Percentiles rank a stretch among this genome's conserved stretches.
Evolutionary conservation across 2,329 filamentous ascomycete species (phyloP).

Genomic region (Aspergillus hortae): DNA sequence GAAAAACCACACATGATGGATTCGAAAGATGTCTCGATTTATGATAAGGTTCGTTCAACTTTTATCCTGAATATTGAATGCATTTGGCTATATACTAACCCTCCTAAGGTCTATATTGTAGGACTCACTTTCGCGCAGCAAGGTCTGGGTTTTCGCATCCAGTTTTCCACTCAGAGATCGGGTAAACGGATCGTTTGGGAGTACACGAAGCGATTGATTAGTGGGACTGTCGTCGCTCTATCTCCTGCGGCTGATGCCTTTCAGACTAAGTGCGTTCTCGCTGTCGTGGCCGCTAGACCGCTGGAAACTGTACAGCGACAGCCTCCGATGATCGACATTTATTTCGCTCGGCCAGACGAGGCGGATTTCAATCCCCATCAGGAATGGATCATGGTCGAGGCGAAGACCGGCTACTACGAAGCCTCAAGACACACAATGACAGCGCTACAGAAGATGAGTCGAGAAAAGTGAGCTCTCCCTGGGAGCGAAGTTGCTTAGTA

Average conservation of each 20-base stretch:
- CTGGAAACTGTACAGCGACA: constrained; percentile 60
- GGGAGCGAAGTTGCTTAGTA: background rate
- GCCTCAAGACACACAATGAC: constrained; percentile 68
- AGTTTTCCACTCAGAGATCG: constrained; percentile 66
- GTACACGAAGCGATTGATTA: constrained; percentile 56
- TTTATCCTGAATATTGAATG: background rate
- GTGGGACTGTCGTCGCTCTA: constrained; percentile 54
- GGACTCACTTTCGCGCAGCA: constrained; percentile 61
- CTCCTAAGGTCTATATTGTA: constrained; percentile 60
- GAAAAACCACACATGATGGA: constrained; percentile 56
- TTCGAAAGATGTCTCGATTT: constrained; percentile 57
- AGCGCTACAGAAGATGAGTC: constrained; percentile 64
- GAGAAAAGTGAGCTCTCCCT: constrained; percentile 44
- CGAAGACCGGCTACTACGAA: constrained; percentile 72
- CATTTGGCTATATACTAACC: background rate
- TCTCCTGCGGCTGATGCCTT: constrained; percentile 59
- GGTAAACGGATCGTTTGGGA: constrained; percentile 67
- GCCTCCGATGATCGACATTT: constrained; percentile 71
- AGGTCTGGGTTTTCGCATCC: constrained; percentile 64
- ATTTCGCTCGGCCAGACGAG: constrained; percentile 61
- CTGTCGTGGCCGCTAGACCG: constrained; percentile 67
- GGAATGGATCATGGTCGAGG: constrained; percentile 76
- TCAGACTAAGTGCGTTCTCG: constrained; percentile 62
- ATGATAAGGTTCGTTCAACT: constrained; percentile 57
- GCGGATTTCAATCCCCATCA: constrained; percentile 64